Base-by-base conservation (phyloP, 768 basidiomycete species). In the Mycena amicta region DNA sequence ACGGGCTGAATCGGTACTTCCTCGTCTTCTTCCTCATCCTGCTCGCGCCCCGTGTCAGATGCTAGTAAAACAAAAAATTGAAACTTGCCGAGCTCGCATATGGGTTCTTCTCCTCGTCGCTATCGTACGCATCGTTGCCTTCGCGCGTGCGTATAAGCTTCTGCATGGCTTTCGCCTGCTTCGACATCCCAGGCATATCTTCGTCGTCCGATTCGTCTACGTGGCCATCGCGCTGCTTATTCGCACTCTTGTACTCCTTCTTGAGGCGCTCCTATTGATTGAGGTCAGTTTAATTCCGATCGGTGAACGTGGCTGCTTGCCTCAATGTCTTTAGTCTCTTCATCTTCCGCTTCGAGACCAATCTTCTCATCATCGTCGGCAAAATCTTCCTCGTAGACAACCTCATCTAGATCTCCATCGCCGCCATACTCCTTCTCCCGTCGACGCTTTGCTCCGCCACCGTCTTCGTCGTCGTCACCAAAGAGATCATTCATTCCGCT, bases 361-460 rank as follows among this genome's bases (percentile, higher is more conserved):
- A 86, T 82, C 66, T 85, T 85, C 66, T 94, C 93, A 30, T 95
- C 93, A 59, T 95, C 93, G 66, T 95, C 93, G 2, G 90, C 89
- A 66, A 93, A 89, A 18, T 90, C 88, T 66, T 89, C 90, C 66
- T 94, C 92, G 63, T 84, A 94, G 5, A 87, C 79, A 54, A 90
- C 81, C 70, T 95, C 93, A 67, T 95, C 93, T 59, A 90, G 67
- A 66, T 90, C 90, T 5, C 90, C 92, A 62, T 94, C 92, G 20
- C 77, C 87, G 16, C 88, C 90, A 63, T 81, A 77, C 66, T 89
- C 88, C 60, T 77, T 81, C 68, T 83, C 81, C 54, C 77, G 71
- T 43, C 80, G 77, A 62, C 76, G 74, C 52, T 77, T 78, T 16
- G 67, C 62, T 25, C 76, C 78, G n/a, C n/a, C n/a, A 2, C 70